These are phyloP conservation scores for Cutaneotrichosporon cyanovorans DNA, from an alignment of 1,284 basidiomycete genomes.

Conservation along the genomic window DNA sequence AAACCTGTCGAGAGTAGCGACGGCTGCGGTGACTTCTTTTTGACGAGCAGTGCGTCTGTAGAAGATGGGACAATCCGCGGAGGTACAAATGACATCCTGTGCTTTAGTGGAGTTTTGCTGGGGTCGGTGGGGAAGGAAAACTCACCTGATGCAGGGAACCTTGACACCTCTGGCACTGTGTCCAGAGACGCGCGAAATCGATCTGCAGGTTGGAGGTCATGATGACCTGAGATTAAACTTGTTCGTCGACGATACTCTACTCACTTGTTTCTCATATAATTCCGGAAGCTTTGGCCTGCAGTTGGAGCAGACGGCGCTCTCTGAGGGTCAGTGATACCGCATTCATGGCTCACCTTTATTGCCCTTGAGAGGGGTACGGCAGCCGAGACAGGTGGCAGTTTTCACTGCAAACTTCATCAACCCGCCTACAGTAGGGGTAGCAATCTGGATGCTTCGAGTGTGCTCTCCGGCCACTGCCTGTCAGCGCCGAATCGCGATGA, in stretches of 20 bases:
- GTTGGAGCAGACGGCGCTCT: slow-evolving; percentile 86
- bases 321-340: slow-evolving; percentile 46
- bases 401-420: slow-evolving; percentile 96
- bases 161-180: slow-evolving; percentile 92
- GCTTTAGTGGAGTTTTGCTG: too few species aligned
- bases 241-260: slow-evolving; percentile 6
- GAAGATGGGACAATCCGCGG: slow-evolving; percentile 96
- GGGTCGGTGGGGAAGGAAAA: background rate
- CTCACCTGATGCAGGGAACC: slow-evolving; percentile 84
- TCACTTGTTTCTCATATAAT: slow-evolving; percentile 81
- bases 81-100: slow-evolving; percentile 90
- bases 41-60: slow-evolving; percentile 96
- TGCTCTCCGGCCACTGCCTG: slow-evolving; percentile 62
- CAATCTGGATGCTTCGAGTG: slow-evolving; percentile 84
- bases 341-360: slow-evolving; percentile 55
- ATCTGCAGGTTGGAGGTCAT: slow-evolving; percentile 72
- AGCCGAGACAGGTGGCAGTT: slow-evolving; percentile 84
- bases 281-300: slow-evolving; percentile 76
- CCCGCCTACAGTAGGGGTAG: slow-evolving; percentile 86
- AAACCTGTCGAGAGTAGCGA: slow-evolving; percentile 70
- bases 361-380: slow-evolving; percentile 72
- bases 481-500: background rate
- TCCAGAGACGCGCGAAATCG: slow-evolving; percentile 88
- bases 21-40: slow-evolving; percentile 84
- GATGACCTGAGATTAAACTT: slow-evolving; percentile 43